A percentile compares a stretch with the other conserved stretches of the same genome.
These are phyloP conservation scores for Rhodotorula paludigena DNA, from an alignment of 768 basidiomycete species.

Conservation along the genomic window DNA sequence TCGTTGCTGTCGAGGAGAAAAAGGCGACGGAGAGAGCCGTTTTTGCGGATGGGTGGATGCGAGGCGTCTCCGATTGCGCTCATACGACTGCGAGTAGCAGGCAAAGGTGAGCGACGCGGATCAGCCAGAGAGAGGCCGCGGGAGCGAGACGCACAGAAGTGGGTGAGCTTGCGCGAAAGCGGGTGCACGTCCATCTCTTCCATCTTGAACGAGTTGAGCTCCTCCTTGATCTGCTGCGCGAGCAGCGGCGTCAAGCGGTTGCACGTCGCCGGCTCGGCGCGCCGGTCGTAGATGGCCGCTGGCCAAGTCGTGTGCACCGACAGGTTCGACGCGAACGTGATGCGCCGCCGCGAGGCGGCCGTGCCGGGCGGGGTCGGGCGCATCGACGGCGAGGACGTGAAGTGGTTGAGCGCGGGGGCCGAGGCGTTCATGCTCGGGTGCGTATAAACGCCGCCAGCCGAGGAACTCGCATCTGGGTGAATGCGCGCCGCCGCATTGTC, in stretches of 20 bases:
- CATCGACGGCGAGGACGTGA: constrained; percentile 57
- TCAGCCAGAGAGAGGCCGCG: neutral
- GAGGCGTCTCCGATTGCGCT: too few relatives aligned
- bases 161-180: constrained; percentile 34
- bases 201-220: constrained; percentile 97
- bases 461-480: constrained; percentile 32
- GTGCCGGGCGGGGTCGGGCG: constrained; percentile 59
- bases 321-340: constrained; percentile 85
- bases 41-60: neutral
- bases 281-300: constrained; percentile 79
- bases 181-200: constrained; percentile 98
- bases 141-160: constrained; percentile 21
- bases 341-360: constrained; percentile 53
- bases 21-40: neutral
- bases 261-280: constrained; percentile 95
- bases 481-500: constrained; percentile 23
- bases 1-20: too few relatives aligned
- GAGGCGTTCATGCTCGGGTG: constrained; percentile 82
- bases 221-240: constrained; percentile 95
- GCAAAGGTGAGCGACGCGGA: neutral
- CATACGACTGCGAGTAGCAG: neutral
- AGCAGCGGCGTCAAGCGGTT: constrained; percentile 89
- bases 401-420: constrained; percentile 71
- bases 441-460: constrained; percentile 43
- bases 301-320: constrained; percentile 98